Base-by-base conservation (phyloP, 441 rosid genomes). In the Mallotus japonicus region DNA sequence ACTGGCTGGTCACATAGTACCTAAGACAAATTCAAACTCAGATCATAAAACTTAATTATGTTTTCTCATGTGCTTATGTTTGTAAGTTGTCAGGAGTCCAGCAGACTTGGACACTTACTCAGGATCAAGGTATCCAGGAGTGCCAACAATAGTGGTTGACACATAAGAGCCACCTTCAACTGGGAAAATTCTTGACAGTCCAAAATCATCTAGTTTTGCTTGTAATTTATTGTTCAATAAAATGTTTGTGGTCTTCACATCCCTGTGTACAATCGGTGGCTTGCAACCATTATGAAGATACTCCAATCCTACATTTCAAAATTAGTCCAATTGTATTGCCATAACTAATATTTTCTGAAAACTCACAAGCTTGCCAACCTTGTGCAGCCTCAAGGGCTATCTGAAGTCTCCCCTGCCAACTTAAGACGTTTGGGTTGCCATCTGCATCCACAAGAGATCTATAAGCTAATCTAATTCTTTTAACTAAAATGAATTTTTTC, bases 181-280 rank as follows among this genome's bases (percentile, higher is more conserved):
- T 0, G 70, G 62, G 28, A 82, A 77, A 10, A 8, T 62, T 72
- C 78, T 70, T 3, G 87, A 84, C 14, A 82, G 75, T 0, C 87
- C 86, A 42, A 84, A 86, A 62, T 76, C 87, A 16, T 83, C 76
- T 40, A 86, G n/a, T 51, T 86, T 86, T 8, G 87, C 89, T 20
- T 56, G 79, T 28, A 84, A 73, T 0, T 76, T 61, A 3, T 80
- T 75, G 3, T 73, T 68, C 49, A 81, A 44, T 37, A 85, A 76
- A 58, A 85, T 81, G 78, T 85, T 85, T 46, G 81, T 28, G 6
- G 84, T 37, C 60, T 85, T 85, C 77, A 83, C 74, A 70, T 85
- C 84, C 71, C 83, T 74, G 61, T 81, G 84, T 44, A 80, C 61
- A 20, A 80, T 85, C 0, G 83, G 85, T 64, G 85, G 86, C 32